Evolutionary conservation across 73 alveolate species (phyloP).

Genomic region (Tetrahymena elliotti): DNA sequence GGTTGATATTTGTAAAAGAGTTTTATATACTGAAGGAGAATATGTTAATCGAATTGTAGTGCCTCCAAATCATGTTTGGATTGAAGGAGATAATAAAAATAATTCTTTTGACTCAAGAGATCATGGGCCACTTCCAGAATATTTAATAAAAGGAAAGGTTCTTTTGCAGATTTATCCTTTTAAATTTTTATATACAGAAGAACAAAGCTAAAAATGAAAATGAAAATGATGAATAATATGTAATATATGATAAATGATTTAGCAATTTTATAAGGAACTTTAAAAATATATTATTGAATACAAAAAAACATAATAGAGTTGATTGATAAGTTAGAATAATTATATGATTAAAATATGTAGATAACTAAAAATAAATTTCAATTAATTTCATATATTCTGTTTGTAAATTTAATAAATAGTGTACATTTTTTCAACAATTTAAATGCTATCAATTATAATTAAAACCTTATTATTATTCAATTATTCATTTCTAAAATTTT

Average conservation of each 20-base stretch:
- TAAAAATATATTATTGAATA: too few species aligned
- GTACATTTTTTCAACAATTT: too few species aligned
- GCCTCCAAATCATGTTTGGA: slow-evolving; percentile 14
- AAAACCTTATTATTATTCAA: too few species aligned
- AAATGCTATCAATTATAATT: too few species aligned
- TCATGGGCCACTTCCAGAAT: slow-evolving; percentile 15
- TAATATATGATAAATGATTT: background rate
- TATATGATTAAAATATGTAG: too few species aligned
- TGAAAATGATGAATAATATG: too few species aligned
- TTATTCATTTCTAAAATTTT: too few species aligned
- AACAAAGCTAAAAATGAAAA: background rate
- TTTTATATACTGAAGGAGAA: background rate
- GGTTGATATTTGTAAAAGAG: background rate
- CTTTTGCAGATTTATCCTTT: background rate
- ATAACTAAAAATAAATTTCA: too few species aligned
- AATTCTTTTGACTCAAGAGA: slow-evolving; percentile 7
- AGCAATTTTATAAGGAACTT: too few species aligned
- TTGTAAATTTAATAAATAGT: too few species aligned
- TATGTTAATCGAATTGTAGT: background rate
- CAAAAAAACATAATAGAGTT: too few species aligned
- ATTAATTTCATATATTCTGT: too few species aligned
- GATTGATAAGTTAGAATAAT: background rate
- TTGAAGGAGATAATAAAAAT: slow-evolving; percentile 15
- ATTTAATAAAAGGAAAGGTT: slow-evolving; percentile 8
- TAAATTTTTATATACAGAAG: background rate